phyloP scores from a whole-genome alignment of 257 asterid species.

The Gardenia jasminoides region DNA sequence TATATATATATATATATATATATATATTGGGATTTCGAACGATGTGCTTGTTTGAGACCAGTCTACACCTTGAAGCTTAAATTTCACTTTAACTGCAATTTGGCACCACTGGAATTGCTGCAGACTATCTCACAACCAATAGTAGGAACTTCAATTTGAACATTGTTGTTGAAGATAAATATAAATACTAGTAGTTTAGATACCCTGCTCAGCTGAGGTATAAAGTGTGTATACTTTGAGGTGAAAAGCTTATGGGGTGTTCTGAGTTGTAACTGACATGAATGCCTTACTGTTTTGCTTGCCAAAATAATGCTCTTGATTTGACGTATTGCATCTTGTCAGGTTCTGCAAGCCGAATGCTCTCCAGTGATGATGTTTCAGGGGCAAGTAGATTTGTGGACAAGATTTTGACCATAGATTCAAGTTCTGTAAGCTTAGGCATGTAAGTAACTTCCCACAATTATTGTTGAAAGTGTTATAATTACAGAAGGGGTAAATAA shows the following conservation, averaged over 20 bases:
- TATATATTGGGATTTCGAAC: no score
- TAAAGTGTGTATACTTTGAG: not conserved
- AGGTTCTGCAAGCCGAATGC: constrained; percentile 95
- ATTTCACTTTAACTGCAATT: not conserved
- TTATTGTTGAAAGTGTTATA: not conserved
- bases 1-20: no score
- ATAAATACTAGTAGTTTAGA: not conserved
- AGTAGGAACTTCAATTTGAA: not conserved
- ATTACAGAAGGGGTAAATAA: not conserved
- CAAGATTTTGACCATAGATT: constrained; percentile 47
- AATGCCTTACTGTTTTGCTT: not conserved
- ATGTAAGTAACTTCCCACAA: constrained; percentile 53
- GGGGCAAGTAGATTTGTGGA: constrained; percentile 62
- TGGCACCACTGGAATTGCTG: not conserved
- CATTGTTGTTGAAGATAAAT: not conserved
- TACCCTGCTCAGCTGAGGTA: not conserved
- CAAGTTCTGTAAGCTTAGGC: constrained; percentile 48
- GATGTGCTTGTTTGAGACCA: not conserved
- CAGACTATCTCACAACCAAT: not conserved
- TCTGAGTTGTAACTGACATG: not conserved
- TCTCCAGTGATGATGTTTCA: constrained; percentile 70
- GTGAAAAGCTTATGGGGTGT: not conserved
- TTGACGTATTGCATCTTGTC: constrained; percentile 19
- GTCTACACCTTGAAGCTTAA: not conserved
- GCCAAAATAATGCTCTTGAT: constrained; percentile 1